Evolutionary conservation across 2,329 filamentous ascomycete genomes (phyloP).

Genomic region (Colletotrichum chrysophilum): DNA sequence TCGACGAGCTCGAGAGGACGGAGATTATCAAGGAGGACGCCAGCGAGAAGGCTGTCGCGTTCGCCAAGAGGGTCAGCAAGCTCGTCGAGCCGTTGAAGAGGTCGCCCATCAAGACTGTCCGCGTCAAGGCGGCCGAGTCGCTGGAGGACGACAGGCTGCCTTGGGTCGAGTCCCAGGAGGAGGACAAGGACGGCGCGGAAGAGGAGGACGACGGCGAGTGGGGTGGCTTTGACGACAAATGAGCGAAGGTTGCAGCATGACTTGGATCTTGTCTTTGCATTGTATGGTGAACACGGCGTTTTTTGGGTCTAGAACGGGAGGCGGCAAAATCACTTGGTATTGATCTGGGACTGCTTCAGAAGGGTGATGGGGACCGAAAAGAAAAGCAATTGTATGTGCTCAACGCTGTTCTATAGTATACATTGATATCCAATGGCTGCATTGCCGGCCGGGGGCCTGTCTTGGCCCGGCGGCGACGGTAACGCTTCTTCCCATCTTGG

Average conservation of each 20-base stretch:
- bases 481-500: conserved; percentile 4
- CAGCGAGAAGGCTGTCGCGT: conserved; percentile 42
- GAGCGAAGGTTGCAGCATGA: background rate
- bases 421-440: conserved; percentile 17
- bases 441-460: background rate
- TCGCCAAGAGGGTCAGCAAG: conserved; percentile 57
- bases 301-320: background rate
- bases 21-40: conserved; percentile 53
- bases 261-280: conserved; percentile 10
- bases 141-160: conserved; percentile 77
- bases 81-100: conserved; percentile 62
- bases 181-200: conserved; percentile 35
- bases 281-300: conserved; percentile 19
- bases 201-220: conserved; percentile 38
- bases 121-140: conserved; percentile 71
- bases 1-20: conserved; percentile 84
- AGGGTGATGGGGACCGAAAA: background rate
- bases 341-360: background rate
- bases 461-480: background rate
- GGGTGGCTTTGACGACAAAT: conserved; percentile 22
- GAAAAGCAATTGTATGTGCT: conserved; percentile 1
- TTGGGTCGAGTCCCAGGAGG: conserved; percentile 55
- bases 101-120: conserved; percentile 73
- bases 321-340: background rate
- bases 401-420: conserved; percentile 15